Percentiles rank a stretch among this genome's conserved stretches.
Evolutionary conservation across 2,329 filamentous ascomycete species (phyloP).

Genomic region (Neoarthrinium moseri): DNA sequence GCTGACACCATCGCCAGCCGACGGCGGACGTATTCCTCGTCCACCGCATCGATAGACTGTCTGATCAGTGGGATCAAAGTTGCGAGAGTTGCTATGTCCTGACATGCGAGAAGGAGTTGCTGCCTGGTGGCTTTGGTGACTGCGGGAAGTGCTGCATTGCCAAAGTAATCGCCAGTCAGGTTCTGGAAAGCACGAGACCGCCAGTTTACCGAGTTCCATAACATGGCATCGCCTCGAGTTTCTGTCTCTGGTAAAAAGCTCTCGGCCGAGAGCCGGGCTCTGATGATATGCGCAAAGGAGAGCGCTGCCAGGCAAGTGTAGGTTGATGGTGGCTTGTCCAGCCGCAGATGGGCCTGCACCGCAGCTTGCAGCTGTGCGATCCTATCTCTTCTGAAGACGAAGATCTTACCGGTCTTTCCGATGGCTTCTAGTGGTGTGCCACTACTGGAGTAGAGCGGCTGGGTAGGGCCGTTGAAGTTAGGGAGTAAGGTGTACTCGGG

Average conservation of each 20-base stretch:
- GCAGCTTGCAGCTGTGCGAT: constrained; percentile 30
- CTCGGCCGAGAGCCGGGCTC: constrained; percentile 27
- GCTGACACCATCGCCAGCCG: constrained; percentile 36
- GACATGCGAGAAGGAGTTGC: constrained; percentile 21
- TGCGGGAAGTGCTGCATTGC: constrained; percentile 40
- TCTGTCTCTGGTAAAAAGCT: constrained; percentile 16
- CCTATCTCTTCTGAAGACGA: constrained; percentile 34
- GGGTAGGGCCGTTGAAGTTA: constrained; percentile 34
- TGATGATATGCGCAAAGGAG: constrained; percentile 38
- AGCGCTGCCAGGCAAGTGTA: constrained; percentile 39
- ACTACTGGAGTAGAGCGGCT: constrained; percentile 25
- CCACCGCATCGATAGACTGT: constrained; percentile 31
- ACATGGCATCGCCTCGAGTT: constrained; percentile 15
- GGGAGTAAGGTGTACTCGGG: constrained; percentile 36
- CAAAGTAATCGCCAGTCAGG: constrained; percentile 33
- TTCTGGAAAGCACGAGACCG: constrained; percentile 31
- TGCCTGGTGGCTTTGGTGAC: constrained; percentile 26
- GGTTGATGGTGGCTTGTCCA: constrained; percentile 28
- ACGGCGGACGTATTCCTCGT: constrained; percentile 38
- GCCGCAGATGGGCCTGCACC: constrained; percentile 16
- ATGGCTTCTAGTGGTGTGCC: constrained; percentile 27
- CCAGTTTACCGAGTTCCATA: constrained; percentile 44
- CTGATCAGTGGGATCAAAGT: constrained; percentile 28
- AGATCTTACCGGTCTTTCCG: constrained; percentile 38
- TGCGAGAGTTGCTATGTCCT: constrained; percentile 24